Percentiles rank a stretch among this genome's conserved stretches.
Conservation (phyloP, 2,329 filamentous ascomycete species). For the Pseudocercospora fuligena region DNA sequence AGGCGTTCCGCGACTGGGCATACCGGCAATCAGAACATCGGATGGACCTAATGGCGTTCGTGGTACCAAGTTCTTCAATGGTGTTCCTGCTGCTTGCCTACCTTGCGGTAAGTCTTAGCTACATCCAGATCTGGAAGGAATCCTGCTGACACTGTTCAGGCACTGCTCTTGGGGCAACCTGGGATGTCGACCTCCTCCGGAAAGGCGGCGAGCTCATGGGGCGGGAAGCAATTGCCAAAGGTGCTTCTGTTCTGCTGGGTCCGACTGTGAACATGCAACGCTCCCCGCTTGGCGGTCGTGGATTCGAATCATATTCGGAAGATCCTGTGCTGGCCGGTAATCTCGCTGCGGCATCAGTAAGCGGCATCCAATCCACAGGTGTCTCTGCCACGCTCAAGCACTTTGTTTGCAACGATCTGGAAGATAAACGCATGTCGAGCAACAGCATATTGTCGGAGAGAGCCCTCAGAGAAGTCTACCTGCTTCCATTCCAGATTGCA, state of each 20-base stretch:
- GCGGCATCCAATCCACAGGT: conserved; percentile 71
- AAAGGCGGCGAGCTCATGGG: conserved; percentile 73
- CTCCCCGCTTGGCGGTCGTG: conserved; percentile 80
- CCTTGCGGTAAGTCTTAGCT: conserved; percentile 63
- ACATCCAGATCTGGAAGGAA: neutral
- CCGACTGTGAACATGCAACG: conserved; percentile 83
- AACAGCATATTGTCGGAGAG: conserved; percentile 69
- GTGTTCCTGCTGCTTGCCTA: conserved; percentile 69
- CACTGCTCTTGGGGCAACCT: conserved; percentile 77
- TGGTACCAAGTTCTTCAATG: conserved; percentile 71
- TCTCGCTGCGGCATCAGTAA: conserved; percentile 65
- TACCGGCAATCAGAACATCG: conserved; percentile 68
- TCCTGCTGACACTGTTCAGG: conserved; percentile 20
- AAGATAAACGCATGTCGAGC: conserved; percentile 69
- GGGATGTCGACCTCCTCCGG: conserved; percentile 72
- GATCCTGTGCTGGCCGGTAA: conserved; percentile 79
- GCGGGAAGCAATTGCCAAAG: conserved; percentile 72
- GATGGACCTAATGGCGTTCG: conserved; percentile 74
- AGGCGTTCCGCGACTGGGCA: conserved; percentile 61
- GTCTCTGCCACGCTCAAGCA: conserved; percentile 81
- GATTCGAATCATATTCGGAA: conserved; percentile 86
- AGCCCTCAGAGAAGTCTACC: conserved; percentile 70
- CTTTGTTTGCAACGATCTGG: conserved; percentile 75
- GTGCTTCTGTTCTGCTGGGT: conserved; percentile 73
- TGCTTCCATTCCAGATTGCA: conserved; percentile 76